Conservation (phyloP, 1,284 basidiomycete species). For the Apiotrichum brassicae region DNA sequence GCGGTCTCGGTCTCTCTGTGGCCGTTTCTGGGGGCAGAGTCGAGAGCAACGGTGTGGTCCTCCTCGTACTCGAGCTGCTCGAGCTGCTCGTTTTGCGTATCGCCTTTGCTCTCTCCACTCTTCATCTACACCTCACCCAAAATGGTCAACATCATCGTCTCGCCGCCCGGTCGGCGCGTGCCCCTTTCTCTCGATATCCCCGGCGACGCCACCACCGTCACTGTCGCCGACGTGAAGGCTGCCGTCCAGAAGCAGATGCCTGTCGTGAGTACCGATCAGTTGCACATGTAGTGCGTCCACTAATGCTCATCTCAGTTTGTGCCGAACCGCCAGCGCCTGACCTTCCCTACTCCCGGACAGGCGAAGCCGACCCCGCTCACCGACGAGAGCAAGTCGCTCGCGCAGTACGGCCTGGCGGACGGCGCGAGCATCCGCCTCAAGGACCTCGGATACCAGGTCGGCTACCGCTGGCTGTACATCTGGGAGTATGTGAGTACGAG, state of each 20-base stretch:
- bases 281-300: no score
- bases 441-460: conserved; percentile 80
- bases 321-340: conserved; percentile 64
- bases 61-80: no score
- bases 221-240: conserved; percentile 47
- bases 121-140: neutral
- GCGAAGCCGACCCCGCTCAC: conserved; percentile 52
- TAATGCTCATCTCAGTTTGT: conserved; percentile 54
- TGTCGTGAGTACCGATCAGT: neutral
- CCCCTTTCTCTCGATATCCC: conserved; percentile 57
- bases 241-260: conserved; percentile 46
- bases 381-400: conserved; percentile 58
- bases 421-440: conserved; percentile 63
- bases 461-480: conserved; percentile 78
- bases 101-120: neutral
- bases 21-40: no score
- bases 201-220: conserved; percentile 44
- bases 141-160: conserved; percentile 62
- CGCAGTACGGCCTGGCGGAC: conserved; percentile 54
- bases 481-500: conserved; percentile 74
- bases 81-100: neutral
- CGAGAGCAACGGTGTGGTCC: no score
- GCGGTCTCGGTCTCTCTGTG: no score
- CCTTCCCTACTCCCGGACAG: conserved; percentile 35
- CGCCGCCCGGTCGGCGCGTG: conserved; percentile 50